A percentile compares a stretch with the other conserved stretches of the same genome.
Conservation (phyloP, 139 green algal species). For the Chara braunii region DNA sequence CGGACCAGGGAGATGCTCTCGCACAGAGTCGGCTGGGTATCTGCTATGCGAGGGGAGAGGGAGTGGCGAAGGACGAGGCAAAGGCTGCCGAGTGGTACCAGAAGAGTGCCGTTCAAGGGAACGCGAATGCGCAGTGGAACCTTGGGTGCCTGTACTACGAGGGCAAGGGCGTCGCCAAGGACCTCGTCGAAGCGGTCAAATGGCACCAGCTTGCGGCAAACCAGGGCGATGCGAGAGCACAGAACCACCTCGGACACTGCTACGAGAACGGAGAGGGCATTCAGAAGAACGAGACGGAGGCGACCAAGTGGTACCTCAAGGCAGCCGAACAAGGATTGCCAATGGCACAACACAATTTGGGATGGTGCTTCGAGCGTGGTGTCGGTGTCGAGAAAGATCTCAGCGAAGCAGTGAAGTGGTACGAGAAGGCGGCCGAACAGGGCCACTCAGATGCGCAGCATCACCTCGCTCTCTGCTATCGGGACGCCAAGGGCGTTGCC, state of each 20-base stretch:
- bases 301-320: constrained; percentile 24
- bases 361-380: constrained; percentile 12
- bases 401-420: constrained; percentile 7
- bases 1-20: neutral
- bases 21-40: constrained; percentile 7
- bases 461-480: constrained; percentile 12
- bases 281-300: constrained; percentile 16
- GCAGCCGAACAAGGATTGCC: neutral
- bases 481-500: constrained; percentile 10
- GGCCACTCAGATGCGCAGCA: constrained; percentile 19
- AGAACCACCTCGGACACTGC: neutral
- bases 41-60: constrained; percentile 5
- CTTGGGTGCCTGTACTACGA: constrained; percentile 27
- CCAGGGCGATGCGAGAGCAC: neutral
- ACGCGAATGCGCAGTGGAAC: constrained; percentile 22
- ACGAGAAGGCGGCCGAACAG: constrained; percentile 17
- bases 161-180: constrained; percentile 24
- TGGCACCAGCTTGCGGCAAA: neutral
- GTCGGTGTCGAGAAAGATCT: constrained; percentile 14
- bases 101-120: constrained; percentile 28
- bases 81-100: constrained; percentile 35
- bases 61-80: constrained; percentile 8
- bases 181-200: constrained; percentile 1
- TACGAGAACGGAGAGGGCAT: neutral
- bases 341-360: constrained; percentile 12